A percentile compares a stretch with the other conserved stretches of the same genome.
Evolutionary conservation across 176 grass and related monocot species (phyloP).

Genomic region (Phyllostachys edulis): DNA sequence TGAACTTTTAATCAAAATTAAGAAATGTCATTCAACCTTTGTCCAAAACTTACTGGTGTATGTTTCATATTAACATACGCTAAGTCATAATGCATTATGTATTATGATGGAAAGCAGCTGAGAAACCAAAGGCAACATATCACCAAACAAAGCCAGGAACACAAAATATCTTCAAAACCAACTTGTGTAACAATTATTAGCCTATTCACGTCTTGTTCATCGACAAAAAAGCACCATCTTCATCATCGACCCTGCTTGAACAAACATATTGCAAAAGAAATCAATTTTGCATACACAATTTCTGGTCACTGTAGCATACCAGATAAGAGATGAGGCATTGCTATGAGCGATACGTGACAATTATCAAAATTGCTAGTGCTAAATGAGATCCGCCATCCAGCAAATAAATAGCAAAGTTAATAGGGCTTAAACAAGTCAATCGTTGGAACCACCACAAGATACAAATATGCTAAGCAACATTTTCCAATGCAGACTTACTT

Average conservation of each 20-base stretch:
- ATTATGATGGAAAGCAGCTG: background rate
- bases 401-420: background rate
- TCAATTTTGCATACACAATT: conserved; percentile 8
- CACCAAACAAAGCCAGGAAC: conserved; percentile 14
- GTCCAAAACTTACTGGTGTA: background rate
- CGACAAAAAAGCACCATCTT: conserved; percentile 86
- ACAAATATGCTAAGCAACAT: conserved; percentile 7
- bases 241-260: conserved; percentile 69
- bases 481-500: too few relatives aligned
- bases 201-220: conserved; percentile 89
- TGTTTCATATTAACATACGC: background rate
- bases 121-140: background rate
- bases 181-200: conserved; percentile 97
- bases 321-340: too few relatives aligned
- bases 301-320: background rate
- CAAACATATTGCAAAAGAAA: conserved; percentile 36
- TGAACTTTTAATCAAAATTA: background rate
- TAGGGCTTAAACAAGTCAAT: background rate
- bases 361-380: background rate
- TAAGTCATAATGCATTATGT: conserved; percentile 2
- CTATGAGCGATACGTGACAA: too few relatives aligned
- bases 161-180: conserved; percentile 25
- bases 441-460: background rate
- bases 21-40: background rate
- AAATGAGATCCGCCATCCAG: conserved; percentile 4